These are phyloP conservation scores for Stevia rebaudiana DNA, from an alignment of 140 eudicot species.

Conservation along the genomic window DNA sequence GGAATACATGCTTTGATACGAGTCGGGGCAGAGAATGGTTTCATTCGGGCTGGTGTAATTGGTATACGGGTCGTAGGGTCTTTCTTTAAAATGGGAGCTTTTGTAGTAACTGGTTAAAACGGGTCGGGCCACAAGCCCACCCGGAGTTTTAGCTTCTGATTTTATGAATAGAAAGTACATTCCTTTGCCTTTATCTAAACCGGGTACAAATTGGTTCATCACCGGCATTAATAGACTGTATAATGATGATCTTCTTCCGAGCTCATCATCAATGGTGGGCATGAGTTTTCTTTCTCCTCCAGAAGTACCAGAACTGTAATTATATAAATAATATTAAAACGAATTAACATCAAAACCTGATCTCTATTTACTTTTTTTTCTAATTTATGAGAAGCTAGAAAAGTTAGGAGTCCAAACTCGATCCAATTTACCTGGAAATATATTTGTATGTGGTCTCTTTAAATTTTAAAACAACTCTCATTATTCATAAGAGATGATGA, in stretches of 20 bases:
- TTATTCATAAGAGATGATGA: too few relatives aligned
- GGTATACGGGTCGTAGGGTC: constrained; percentile 91
- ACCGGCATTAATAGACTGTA: constrained; percentile 93
- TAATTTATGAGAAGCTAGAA: too few relatives aligned
- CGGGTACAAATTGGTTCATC: constrained; percentile 84
- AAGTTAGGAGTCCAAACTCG: too few relatives aligned
- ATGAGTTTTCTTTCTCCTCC: constrained; percentile 93
- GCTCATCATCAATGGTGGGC: constrained; percentile 95
- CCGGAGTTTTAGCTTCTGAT: constrained; percentile 86
- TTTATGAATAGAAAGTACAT: constrained; percentile 87
- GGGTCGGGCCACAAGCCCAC: constrained; percentile 86
- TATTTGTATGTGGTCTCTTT: too few relatives aligned
- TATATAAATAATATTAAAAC: neutral
- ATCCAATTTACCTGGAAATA: too few relatives aligned
- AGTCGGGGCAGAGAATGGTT: constrained; percentile 82
- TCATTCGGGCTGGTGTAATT: constrained; percentile 95
- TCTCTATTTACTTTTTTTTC: too few relatives aligned
- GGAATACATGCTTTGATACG: constrained; percentile 95
- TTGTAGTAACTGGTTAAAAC: constrained; percentile 90
- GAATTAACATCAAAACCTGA: too few relatives aligned
- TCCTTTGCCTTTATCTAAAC: constrained; percentile 85
- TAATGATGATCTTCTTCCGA: constrained; percentile 57
- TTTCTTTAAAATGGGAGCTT: constrained; percentile 68
- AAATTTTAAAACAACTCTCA: too few relatives aligned
- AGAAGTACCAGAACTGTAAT: constrained; percentile 89